Conservation (phyloP, 2,329 filamentous ascomycete genomes). For the Coniochaeta sp. region DNA sequence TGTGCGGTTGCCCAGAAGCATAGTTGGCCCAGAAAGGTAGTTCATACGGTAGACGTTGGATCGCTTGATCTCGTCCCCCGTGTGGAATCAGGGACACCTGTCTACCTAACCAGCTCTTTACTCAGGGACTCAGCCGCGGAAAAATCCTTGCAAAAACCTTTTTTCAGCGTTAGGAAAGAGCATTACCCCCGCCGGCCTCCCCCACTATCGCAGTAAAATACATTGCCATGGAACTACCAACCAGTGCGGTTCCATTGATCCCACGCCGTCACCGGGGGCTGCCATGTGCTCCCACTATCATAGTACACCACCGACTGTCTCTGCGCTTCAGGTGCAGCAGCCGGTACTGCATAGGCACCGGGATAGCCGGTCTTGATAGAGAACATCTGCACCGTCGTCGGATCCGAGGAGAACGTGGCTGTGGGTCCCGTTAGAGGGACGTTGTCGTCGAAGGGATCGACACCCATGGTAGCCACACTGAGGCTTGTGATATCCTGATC, state of each 20-base stretch:
- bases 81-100: too few relatives aligned
- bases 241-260: conserved; percentile 1
- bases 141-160: too few relatives aligned
- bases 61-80: too few relatives aligned
- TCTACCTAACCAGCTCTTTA: too few relatives aligned
- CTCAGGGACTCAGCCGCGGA: too few relatives aligned
- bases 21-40: too few relatives aligned
- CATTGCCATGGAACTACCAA: neutral
- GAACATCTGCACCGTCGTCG: neutral
- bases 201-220: neutral
- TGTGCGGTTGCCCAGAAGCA: too few relatives aligned
- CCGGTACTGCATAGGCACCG: neutral
- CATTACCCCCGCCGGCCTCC: neutral
- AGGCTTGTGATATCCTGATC: neutral
- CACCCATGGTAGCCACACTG: neutral
- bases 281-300: neutral
- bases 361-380: neutral
- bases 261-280: neutral
- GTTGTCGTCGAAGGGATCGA: neutral
- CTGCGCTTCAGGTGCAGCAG: neutral
- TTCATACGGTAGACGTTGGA: too few relatives aligned
- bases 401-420: neutral
- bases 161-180: too few relatives aligned
- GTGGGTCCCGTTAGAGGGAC: neutral
- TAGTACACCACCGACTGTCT: neutral